Base-by-base conservation (phyloP, 257 asterid genomes). In the Nicotiana otophora region DNA sequence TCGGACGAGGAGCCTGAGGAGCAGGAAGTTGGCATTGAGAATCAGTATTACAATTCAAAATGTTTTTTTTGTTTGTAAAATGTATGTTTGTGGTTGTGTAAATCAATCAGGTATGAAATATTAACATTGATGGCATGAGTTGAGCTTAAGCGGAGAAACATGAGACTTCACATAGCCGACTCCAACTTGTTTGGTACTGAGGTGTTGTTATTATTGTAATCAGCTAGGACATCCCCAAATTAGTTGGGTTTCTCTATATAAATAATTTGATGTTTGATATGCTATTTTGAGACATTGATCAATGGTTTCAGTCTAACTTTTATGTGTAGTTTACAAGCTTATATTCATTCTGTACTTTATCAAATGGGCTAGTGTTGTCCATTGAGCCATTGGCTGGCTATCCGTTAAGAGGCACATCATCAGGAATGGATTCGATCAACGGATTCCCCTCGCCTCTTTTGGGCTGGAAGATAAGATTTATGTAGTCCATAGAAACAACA, bases 1-100 rank as follows among this genome's bases (percentile, higher is more conserved):
- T 96, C 98, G 7, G 98, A 93, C 78, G 99, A 96, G 82, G 99
- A 96, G 87, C 97, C 94, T 4, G 98, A 94, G 84, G 99, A 94
- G 82, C 97, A 94, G 89, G 97, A 96, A 83, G 97, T 94, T 74
- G 99, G 94, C 87, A 93, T 96, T 74, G 99, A 94, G 88, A 96
- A 96, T 83, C 97, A 96, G 85, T 96, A 96, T 84, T 96, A 96
- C 91, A 94, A 96, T 87, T 92, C 99, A 14, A 96, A 96, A 89
- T 97, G 99, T 92, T 60, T 74, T 23, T 23, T 33, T n/a, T n/a
- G n/a, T 48, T 39, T 33, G 34, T 33, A 33, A 33, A 33, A 33
- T 4, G 34, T 33, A 33, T 33, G 34, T 33, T 33, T 33, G 34
- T 33, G 34, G 34, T 33, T 33, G 34, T 33, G 34, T 33, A 33